Evolutionary conservation across 495 filamentous ascomycete species (phyloP), one percentile per base, ranked within the genome.

Genomic region (Geoglossum glabrum): DNA sequence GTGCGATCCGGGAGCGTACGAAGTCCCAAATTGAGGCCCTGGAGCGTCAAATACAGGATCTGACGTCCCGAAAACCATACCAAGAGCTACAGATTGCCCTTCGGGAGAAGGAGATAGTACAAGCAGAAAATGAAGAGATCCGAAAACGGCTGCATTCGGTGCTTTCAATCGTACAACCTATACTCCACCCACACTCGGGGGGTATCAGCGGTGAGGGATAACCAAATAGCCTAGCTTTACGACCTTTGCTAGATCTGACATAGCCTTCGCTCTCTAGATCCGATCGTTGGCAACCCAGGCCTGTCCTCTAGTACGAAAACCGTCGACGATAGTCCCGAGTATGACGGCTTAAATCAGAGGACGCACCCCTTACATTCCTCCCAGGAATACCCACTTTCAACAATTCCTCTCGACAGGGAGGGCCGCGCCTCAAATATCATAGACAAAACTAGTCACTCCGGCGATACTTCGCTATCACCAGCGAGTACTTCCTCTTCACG

Each of bases 1-100:
- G 86, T 49, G 86, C 85, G 19, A 95, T 95, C 58, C 76, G 88
- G 13, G 83, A 87, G 63, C 76, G 88, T 58, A 93, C 85, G 9
- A 90, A 87, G 63, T 73, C 79, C 57, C 83, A 88, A 63, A 92
- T 93, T 59, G 86, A 89, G 55, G 72, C 69, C 21, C 72, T 95
- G 23, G 85, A 93, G 68, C 73, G 74, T 55, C 78, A 80, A 51
- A 78, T 92, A 45, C 76, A 75, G 19, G 82, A 86, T 33, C 76
- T 79, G 59, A 74, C 64, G 45, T 64, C 68, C 43, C 72, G 69
- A 47, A 68, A 66, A 26, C 72, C 79, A 1, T 58, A 71, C 62
- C 64, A 72, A 74, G 60, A 71, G 73, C 28, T 52, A 13, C 49
- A 52, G 49, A 5, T 5, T 25, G 60, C 79, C 3, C 62, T 79